Base-by-base conservation (phyloP, 2,329 filamentous ascomycete species). In the Colletotrichum godetiae region DNA sequence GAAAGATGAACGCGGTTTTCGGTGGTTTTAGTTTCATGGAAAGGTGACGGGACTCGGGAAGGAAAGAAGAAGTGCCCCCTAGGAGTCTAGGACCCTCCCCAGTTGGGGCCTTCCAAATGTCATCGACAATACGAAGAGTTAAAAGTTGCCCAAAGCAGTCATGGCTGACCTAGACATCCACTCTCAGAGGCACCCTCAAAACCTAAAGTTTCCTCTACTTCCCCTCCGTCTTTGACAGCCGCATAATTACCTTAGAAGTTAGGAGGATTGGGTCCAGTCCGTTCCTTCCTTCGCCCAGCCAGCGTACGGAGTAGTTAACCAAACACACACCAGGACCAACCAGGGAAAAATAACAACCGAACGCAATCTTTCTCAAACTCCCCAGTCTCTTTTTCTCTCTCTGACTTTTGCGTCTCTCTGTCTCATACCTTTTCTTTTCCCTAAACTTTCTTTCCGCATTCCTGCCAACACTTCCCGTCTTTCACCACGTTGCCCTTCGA, bases 121-220 rank as follows among this genome's bases (percentile, higher is more conserved):
- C 68, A 61, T 55, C 37, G 24, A 57, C 37, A 10, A 27, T 49
- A 29, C 52, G 52, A 24, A 27, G 58, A 19, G 27, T 12, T 37
- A 19, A 37, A 35, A 59, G 13, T 68, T 72, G 59, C 31, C 37
- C 65, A 64, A 68, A 72, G 49, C 55, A 70, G 66, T 49, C 33
- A 70, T 56, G 46, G 60, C 56, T 69, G 46, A 60, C 55, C 33
- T 27, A 35, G 37, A 29, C 58, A 58, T 55, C 33, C 56, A 70
- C 67, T 61, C 59, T 60, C 46, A 60, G 46, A 42, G 37, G 46
- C 46, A 59, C 29, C 29, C 59, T 60, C 52, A 19, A 70, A 73
- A 66, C 55, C 56, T 73, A 53, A 73, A 60, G 55, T 53, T 64
- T 42, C 53, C 55, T 68, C 58, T 27, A 68, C 46, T 33, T 58